phyloP scores from a whole-genome alignment of 202 grass and related monocot species.

The Setaria italica region DNA sequence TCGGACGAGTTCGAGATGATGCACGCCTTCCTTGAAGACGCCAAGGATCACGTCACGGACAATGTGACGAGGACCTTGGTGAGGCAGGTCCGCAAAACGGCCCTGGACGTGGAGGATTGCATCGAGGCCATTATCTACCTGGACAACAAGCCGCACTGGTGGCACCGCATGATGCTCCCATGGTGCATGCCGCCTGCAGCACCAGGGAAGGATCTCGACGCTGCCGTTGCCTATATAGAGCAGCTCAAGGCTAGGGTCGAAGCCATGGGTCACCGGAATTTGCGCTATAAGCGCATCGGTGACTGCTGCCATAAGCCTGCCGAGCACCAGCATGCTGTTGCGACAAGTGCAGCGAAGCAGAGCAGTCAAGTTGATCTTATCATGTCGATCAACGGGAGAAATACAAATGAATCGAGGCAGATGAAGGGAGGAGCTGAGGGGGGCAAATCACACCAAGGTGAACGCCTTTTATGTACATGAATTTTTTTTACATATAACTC shows the following conservation, averaged over 20 bases:
- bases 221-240: not conserved
- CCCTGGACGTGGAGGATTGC: constrained; percentile 46
- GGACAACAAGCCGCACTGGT: constrained; percentile 1
- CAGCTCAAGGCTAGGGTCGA: constrained; percentile 26
- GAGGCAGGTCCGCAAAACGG: constrained; percentile 30
- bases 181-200: not conserved
- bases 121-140: constrained; percentile 34
- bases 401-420: not conserved
- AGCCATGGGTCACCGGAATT: not conserved
- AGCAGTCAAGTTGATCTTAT: not conserved
- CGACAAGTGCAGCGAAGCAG: not conserved
- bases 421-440: not conserved
- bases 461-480: not conserved
- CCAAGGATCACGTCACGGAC: not conserved
- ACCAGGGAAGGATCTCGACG: not conserved
- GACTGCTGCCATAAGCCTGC: not conserved
- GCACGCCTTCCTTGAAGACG: constrained; percentile 33
- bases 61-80: constrained; percentile 13
- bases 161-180: not conserved
- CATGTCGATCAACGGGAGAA: not conserved
- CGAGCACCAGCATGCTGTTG: not conserved
- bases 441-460: no score
- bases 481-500: not conserved
- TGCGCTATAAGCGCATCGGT: not conserved
- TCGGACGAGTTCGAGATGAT: constrained; percentile 50